Evolutionary conservation across 306 rosid species (phyloP), one percentile per base, ranked within the genome.

Genomic region (Inga laurina): DNA sequence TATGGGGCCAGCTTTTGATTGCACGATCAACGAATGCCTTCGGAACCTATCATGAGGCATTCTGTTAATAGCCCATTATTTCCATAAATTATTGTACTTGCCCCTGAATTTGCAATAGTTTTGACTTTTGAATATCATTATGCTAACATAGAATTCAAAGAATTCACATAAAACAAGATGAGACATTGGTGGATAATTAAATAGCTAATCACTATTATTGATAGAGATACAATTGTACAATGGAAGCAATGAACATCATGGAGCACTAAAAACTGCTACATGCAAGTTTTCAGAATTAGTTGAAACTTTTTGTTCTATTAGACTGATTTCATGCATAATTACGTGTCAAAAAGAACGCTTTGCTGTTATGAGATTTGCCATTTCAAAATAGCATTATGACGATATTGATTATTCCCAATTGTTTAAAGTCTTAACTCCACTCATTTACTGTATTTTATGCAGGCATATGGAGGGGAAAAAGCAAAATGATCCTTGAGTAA

Each of bases 1-100:
- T 75, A 84, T 90, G 92, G 69, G 98, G 98, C 92, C 94, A 93
- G 84, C 92, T 93, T 90, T 81, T 82, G 88, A 95, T 91, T 79
- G 94, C 96, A 81, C 32, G 61, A 48, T 72, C 89, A 70, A 90
- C 85, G 45, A 87, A 78, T 14, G 62, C 48, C 84, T 81, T 92
- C 19, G 93, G 86, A 66, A 95, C 92, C 98, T 95, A 82, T 39
- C 74, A 86, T n/a, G 68, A 84, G 80, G 52, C 83, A 83, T 43
- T 72, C 65, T 27, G 79, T 66, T 82, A 14, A 39, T 73, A 79
- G 78, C 64, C 34, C 66, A 52, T 32, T 35, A 41, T 79, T 62
- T 76, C 68, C 45, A 37, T n/a, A 66, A 82, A 88, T 66, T 72
- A 77, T 34, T 74, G 69, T 78, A 41, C 27, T 30, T 39, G 18